These are phyloP conservation scores for Lichtheimia ornata DNA, from an alignment of 371 early-diverging fungal species.

Conservation along the genomic window DNA sequence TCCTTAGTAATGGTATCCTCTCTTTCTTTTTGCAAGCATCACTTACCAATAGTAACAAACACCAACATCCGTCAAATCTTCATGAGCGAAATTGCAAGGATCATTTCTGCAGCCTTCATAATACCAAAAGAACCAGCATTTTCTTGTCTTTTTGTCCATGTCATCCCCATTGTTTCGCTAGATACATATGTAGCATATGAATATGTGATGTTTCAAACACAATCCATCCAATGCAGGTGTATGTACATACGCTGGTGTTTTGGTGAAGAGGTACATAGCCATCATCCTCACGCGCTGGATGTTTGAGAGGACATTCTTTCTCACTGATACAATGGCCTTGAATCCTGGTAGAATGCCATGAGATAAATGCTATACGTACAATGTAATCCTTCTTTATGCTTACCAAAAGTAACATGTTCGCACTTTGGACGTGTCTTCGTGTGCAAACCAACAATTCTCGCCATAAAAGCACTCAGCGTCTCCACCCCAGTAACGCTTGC, in stretches of 20 bases:
- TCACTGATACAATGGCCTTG: conserved; percentile 60
- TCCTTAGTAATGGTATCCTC: too few species aligned
- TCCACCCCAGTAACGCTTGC: too few species aligned
- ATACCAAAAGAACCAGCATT: conserved; percentile 1
- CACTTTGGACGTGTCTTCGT: conserved; percentile 56
- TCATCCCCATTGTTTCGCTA: neutral
- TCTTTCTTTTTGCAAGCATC: conserved; percentile 14
- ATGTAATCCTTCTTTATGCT: neutral
- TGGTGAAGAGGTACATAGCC: too few species aligned
- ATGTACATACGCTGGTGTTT: too few species aligned
- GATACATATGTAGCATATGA: too few species aligned
- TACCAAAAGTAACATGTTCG: conserved; percentile 74
- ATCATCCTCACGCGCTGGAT: too few species aligned
- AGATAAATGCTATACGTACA: too few species aligned
- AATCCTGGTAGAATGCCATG: conserved; percentile 39
- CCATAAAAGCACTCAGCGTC: conserved; percentile 11
- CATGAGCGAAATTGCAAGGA: conserved; percentile 60
- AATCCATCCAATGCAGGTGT: too few species aligned
- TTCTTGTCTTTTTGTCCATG: neutral
- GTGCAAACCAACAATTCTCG: conserved; percentile 77
- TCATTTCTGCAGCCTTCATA: conserved; percentile 33
- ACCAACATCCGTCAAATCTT: conserved; percentile 37
- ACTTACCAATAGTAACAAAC: conserved; percentile 7
- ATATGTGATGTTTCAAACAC: too few species aligned
- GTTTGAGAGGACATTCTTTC: too few species aligned